Percentiles rank a stretch among this genome's conserved stretches.
These are phyloP conservation scores for Olyra latifolia DNA, from an alignment of 176 grass and related monocot species.

Conservation along the genomic window DNA sequence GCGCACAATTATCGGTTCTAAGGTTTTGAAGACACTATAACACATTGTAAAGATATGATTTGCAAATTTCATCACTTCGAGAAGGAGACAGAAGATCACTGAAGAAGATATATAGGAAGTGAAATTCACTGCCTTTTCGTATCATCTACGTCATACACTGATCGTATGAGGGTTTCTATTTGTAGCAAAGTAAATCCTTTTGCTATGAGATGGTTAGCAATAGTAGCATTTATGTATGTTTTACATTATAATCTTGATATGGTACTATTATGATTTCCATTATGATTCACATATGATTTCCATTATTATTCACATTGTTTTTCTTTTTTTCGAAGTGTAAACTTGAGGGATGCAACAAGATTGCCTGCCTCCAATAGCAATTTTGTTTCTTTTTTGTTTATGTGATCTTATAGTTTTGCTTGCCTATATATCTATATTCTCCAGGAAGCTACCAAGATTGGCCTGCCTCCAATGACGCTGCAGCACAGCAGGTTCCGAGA, in stretches of 20 bases:
- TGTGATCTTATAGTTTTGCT: background rate
- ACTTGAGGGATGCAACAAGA: too few species aligned
- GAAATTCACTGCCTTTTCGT: background rate
- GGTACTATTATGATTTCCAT: background rate
- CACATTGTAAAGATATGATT: background rate
- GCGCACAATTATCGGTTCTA: background rate
- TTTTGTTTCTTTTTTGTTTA: background rate
- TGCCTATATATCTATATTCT: background rate
- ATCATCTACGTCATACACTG: background rate
- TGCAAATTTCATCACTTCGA: background rate
- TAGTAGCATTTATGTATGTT: background rate
- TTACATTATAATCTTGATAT: background rate
- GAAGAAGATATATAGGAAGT: background rate
- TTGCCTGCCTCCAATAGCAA: too few species aligned
- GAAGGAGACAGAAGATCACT: background rate
- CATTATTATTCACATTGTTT: background rate
- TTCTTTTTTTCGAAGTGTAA: background rate
- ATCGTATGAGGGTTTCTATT: background rate
- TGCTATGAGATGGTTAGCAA: background rate
- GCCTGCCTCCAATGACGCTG: background rate
- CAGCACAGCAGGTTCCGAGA: background rate
- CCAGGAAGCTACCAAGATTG: constrained; percentile 35
- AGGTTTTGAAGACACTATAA: background rate
- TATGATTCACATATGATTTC: background rate
- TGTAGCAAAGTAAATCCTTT: background rate